Percentiles rank a stretch among this genome's conserved stretches.
Conservation (phyloP, 805 yeast species). For the Zygosaccharomyces bisporus region DNA sequence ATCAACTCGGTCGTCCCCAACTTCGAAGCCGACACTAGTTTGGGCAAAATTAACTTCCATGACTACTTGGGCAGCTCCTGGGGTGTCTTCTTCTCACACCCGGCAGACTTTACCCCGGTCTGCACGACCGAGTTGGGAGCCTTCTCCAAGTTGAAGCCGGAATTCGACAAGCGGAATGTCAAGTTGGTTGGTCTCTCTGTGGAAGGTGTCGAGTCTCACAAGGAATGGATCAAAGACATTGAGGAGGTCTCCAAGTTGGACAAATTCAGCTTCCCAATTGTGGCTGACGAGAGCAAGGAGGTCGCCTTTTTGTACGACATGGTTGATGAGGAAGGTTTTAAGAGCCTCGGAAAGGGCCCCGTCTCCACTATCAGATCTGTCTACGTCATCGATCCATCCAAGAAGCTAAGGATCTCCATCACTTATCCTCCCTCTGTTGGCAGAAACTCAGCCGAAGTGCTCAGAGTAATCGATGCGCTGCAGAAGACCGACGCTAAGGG, state of each 20-base stretch:
- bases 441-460: conserved; percentile 88
- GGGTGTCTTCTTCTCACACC: conserved; percentile 89
- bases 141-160: conserved; percentile 83
- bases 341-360: conserved; percentile 66
- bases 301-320: conserved; percentile 81
- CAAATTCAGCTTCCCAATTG: conserved; percentile 80
- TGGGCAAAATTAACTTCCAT: conserved; percentile 82
- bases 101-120: conserved; percentile 95
- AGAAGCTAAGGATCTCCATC: conserved; percentile 81
- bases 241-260: conserved; percentile 74
- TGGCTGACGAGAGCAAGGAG: conserved; percentile 82
- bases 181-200: conserved; percentile 90
- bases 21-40: conserved; percentile 77
- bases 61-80: conserved; percentile 81
- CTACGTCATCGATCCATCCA: conserved; percentile 83
- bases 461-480: conserved; percentile 85
- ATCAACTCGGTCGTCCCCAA: conserved; percentile 86
- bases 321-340: conserved; percentile 83
- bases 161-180: conserved; percentile 78
- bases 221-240: conserved; percentile 85
- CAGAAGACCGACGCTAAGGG: conserved; percentile 81
- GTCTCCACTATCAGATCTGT: conserved; percentile 90
- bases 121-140: conserved; percentile 97
- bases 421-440: conserved; percentile 93
- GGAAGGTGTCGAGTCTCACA: conserved; percentile 74